Conservation (phyloP, 176 grass and related monocot genomes). For the Olyra latifolia region DNA sequence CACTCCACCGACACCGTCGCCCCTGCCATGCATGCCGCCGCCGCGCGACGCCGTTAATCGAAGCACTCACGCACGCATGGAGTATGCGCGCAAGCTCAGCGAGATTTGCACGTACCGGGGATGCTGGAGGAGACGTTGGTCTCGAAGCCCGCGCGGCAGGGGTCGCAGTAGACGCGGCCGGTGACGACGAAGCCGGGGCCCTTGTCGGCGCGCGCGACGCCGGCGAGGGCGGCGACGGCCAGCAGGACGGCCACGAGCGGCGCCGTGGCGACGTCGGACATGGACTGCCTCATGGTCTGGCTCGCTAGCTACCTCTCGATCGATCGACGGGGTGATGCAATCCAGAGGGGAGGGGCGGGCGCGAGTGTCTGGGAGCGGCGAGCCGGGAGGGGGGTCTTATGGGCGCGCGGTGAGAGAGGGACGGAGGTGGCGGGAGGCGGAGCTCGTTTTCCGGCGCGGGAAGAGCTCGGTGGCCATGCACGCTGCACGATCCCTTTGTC, state of each 20-base stretch:
- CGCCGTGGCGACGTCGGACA: neutral
- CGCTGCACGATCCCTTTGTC: neutral
- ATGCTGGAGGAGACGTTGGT: constrained; percentile 47
- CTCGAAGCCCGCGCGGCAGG: constrained; percentile 78
- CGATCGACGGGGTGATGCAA: neutral
- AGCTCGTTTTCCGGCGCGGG: constrained; percentile 35
- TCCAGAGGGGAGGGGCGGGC: neutral
- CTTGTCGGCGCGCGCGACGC: constrained; percentile 16
- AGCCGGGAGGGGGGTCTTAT: neutral
- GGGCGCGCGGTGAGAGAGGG: neutral
- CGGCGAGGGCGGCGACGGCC: constrained; percentile 27
- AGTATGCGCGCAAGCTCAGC: no score
- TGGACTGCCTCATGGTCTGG: neutral
- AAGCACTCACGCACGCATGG: neutral
- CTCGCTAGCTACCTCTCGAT: neutral
- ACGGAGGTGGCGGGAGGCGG: neutral
- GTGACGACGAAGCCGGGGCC: constrained; percentile 46
- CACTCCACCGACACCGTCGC: constrained; percentile 70
- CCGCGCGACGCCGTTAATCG: neutral
- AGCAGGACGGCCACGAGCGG: neutral
- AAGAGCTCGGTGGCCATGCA: neutral
- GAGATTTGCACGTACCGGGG: constrained; percentile 35
- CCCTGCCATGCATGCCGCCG: constrained; percentile 21
- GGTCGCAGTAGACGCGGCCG: constrained; percentile 78
- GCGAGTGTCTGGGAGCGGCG: neutral